Conservation (phyloP, 352 stramenopile genomes). For the Peronospora farinosa region DNA sequence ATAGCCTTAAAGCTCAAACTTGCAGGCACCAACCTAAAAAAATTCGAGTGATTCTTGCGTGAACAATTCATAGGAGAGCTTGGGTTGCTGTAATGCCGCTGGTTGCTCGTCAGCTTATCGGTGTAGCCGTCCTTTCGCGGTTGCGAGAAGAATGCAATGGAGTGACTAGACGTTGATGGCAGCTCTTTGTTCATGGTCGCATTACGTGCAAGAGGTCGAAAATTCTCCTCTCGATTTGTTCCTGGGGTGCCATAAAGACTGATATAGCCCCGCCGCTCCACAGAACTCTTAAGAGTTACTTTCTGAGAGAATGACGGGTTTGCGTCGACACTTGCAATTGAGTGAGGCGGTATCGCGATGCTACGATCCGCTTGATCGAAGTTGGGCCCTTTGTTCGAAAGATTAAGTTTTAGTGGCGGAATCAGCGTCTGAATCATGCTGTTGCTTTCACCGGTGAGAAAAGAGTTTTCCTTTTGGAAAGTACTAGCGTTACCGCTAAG, state of each 20-base stretch:
- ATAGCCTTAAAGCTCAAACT: constrained; percentile 23
- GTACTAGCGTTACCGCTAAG: constrained; percentile 17
- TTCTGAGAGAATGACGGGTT: constrained; percentile 19
- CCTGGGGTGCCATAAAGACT: constrained; percentile 18
- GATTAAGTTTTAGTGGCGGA: constrained; percentile 31
- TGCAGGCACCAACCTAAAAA: constrained; percentile 20
- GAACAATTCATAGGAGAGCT: constrained; percentile 20
- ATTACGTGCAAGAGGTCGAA: constrained; percentile 26
- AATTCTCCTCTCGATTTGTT: constrained; percentile 21
- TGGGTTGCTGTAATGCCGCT: constrained; percentile 22
- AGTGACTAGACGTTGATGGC: constrained; percentile 6
- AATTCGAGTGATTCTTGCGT: constrained; percentile 32
- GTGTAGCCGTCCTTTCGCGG: constrained; percentile 9
- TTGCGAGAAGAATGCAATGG: constrained; percentile 11
- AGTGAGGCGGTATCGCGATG: constrained; percentile 15
- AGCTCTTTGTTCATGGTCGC: constrained; percentile 31
- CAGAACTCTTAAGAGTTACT: constrained; percentile 18
- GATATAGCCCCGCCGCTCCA: constrained; percentile 11
- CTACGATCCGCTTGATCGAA: constrained; percentile 1
- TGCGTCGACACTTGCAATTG: constrained; percentile 11
- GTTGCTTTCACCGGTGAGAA: constrained; percentile 23
- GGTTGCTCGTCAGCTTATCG: constrained; percentile 10
- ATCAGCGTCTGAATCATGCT: constrained; percentile 37
- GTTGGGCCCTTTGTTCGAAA: constrained; percentile 7
- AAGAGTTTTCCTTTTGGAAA: constrained; percentile 16